Conservation (phyloP, 768 basidiomycete genomes). For the Heimioporus sp. region DNA sequence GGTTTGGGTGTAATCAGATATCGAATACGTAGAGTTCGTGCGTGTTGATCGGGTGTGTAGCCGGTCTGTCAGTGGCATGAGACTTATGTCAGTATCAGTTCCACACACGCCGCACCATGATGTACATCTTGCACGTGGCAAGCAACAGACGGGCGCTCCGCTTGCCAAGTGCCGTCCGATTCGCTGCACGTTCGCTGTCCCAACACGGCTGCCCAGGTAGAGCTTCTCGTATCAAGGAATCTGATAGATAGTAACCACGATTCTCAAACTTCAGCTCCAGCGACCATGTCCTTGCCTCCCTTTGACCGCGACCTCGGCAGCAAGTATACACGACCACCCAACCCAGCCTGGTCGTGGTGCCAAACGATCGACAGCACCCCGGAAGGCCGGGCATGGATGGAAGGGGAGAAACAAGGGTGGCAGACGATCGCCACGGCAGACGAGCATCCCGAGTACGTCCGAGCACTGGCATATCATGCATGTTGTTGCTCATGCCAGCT, state of each 20-base stretch:
- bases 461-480: not conserved
- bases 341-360: constrained; percentile 32
- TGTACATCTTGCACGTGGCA: not conserved
- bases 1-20: too few species aligned
- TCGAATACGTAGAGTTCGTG: not conserved
- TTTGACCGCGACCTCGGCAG: constrained; percentile 17
- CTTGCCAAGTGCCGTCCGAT: not conserved
- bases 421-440: constrained; percentile 30
- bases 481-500: too few species aligned
- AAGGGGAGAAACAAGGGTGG: constrained; percentile 38
- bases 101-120: not conserved
- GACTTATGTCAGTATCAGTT: too few species aligned
- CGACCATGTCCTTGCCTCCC: constrained; percentile 28
- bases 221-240: too few species aligned
- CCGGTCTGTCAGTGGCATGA: too few species aligned
- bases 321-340: constrained; percentile 29
- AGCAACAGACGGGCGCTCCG: not conserved
- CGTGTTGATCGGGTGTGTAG: too few species aligned
- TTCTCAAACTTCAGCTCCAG: too few species aligned
- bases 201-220: too few species aligned
- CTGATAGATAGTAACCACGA: too few species aligned
- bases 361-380: constrained; percentile 26
- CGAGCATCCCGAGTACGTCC: constrained; percentile 24
- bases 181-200: not conserved
- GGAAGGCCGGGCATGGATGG: constrained; percentile 32